A percentile compares a stretch with the other conserved stretches of the same genome.
Evolutionary conservation across 2,329 filamentous ascomycete genomes (phyloP).

Genomic region (Exophiala bonariae): DNA sequence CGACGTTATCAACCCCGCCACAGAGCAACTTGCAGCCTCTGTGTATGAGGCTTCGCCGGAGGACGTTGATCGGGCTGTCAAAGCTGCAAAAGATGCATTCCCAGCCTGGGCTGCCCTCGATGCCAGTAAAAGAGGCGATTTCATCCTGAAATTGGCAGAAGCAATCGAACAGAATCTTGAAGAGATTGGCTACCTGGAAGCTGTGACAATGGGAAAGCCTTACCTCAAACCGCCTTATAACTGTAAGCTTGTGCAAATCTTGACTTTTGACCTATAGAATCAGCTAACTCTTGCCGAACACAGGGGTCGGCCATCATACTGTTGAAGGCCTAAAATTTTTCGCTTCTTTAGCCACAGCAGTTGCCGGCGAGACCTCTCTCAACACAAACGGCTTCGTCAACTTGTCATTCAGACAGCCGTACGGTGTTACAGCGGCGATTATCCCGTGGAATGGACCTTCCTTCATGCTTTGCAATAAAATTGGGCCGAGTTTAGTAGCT

Average conservation of each 20-base stretch:
- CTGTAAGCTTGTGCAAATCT: conserved; percentile 36
- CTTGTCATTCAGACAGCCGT: conserved; percentile 22
- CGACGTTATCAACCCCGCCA: conserved; percentile 33
- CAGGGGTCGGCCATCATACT: no score
- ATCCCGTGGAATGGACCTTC: conserved; percentile 53
- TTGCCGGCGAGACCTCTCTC: no score
- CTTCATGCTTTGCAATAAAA: conserved; percentile 42
- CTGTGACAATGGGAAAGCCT: conserved; percentile 54
- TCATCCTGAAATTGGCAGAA: conserved; percentile 43
- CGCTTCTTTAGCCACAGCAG: no score
- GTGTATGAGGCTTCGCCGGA: conserved; percentile 32
- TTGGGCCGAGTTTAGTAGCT: conserved; percentile 58
- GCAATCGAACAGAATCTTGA: conserved; percentile 41
- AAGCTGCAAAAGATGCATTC: conserved; percentile 32
- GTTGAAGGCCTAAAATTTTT: no score
- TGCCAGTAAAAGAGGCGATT: conserved; percentile 42
- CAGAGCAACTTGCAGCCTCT: conserved; percentile 28
- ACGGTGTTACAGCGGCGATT: no score
- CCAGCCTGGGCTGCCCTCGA: conserved; percentile 46
- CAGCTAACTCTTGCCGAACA: conserved; percentile 35
- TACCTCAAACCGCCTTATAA: conserved; percentile 30
- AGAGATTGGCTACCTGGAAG: conserved; percentile 46
- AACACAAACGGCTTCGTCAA: conserved; percentile 39
- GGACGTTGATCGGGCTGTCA: conserved; percentile 35
- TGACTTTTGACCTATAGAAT: conserved; percentile 53